Base-by-base conservation (phyloP, 2,329 filamentous ascomycete species). In the Colletotrichum karsti region DNA sequence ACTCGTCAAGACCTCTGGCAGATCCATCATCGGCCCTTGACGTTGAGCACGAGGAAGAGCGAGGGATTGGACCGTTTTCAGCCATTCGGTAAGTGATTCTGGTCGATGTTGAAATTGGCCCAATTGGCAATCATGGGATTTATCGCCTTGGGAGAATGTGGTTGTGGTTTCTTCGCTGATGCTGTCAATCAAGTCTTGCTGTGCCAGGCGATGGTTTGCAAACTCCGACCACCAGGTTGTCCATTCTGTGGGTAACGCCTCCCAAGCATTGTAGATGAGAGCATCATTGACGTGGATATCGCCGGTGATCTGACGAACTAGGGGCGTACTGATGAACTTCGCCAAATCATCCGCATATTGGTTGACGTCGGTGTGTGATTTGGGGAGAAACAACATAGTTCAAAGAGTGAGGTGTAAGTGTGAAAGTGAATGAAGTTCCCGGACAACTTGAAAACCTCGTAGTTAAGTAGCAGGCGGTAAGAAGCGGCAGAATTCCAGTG, bases 231-330 rank as follows among this genome's bases (percentile, higher is more conserved):
- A 78, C 72, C 75, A 76, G 13, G 51, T 22, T 4, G 74, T 77
- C 77, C 77, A 78, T 28, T 77, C 76, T 9, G 24, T 1, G 5
- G 77, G 77, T 28, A 78, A 50, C 3, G 71, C 67, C 12, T 67
- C 69, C 77, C 77, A 78, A 10, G 76, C 76, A 58, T 75, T 50
- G 41, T 73, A 37, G 54, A 77, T 75, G 30, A 78, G 56, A 2
- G 77, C 74, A 62, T 78, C 77, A 42, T 78, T 78, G 58, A 78
- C 77, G 57, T 78, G 77, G 30, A 78, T 74, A n/a, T 73, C 76
- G 3, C 77, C 77, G 1, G 75, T 76, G 33, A 78, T 74, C 30
- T 78, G 77, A 7, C 72, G 74, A 10, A 77, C 70, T 12, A 78
- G 63, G 5, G 76, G 70, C 7, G 75, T 71, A 5, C 65, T 42